Conservation (phyloP, 2,329 filamentous ascomycete genomes). For the Aschersonia sp. region DNA sequence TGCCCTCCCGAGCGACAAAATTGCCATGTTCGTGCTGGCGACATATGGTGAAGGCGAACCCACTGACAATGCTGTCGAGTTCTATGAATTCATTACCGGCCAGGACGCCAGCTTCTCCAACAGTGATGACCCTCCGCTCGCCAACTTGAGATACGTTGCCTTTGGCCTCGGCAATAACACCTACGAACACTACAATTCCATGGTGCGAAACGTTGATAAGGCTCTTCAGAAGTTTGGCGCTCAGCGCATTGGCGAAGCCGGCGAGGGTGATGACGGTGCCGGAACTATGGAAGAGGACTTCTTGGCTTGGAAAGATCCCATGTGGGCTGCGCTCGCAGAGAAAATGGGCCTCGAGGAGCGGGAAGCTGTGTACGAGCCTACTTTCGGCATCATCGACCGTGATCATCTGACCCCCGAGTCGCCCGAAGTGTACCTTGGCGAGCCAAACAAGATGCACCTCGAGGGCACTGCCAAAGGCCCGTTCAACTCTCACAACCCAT, state of each 20-base stretch:
- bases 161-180: slow-evolving; percentile 99
- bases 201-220: slow-evolving; percentile 86
- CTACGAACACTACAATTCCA: slow-evolving; percentile 98
- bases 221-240: slow-evolving; percentile 72
- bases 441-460: slow-evolving; percentile 92
- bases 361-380: slow-evolving; percentile 88
- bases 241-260: slow-evolving; percentile 68
- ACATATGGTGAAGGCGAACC: slow-evolving; percentile 98
- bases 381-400: slow-evolving; percentile 69
- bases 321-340: slow-evolving; percentile 78
- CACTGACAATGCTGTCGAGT: slow-evolving; percentile 96
- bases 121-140: slow-evolving; percentile 56
- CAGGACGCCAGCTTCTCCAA: slow-evolving; percentile 75
- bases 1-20: slow-evolving; percentile 72
- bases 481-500: slow-evolving; percentile 93
- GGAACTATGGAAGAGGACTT: slow-evolving; percentile 99
- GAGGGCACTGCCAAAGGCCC: slow-evolving; percentile 73
- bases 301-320: slow-evolving; percentile 96
- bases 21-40: slow-evolving; percentile 88
- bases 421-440: slow-evolving; percentile 78
- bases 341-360: slow-evolving; percentile 87
- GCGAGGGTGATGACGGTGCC: slow-evolving; percentile 93
- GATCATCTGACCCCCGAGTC: slow-evolving; percentile 60
- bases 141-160: slow-evolving; percentile 78
- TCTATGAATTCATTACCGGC: slow-evolving; percentile 85